Base-by-base conservation (phyloP, 495 filamentous ascomycete species). In the Podospora appendiculata region DNA sequence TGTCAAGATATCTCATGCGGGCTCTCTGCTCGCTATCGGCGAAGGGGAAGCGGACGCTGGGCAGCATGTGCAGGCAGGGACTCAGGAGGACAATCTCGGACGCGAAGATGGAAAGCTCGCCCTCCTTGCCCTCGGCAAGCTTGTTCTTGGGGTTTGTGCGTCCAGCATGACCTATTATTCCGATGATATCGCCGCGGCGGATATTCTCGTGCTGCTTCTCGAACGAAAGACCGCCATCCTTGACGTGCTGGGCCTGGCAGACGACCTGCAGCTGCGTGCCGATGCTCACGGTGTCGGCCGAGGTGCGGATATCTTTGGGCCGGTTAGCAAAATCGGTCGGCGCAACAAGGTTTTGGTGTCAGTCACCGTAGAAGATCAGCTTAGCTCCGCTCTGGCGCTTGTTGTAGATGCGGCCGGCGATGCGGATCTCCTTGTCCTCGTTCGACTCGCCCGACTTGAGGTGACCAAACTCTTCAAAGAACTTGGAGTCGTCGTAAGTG, bases 21-120 rank as follows among this genome's bases (percentile, higher is more conserved):
- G 87, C 88, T 52, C 90, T 79, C 65, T 90, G 87, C 73, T 99
- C 93, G 70, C 88, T 85, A 62, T 97, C 90, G 74, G 92, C 89
- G 73, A 96, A 87, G 54, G 93, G 93, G 65, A 86, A 96, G 70
- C 94, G 84, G 60, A 94, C 89, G 50, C 85, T 84, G 32, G 93
- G 93, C 50, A 99, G 80, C 75, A 92, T 89, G 68, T 95, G 91
- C 61, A 99, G 70, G 72, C 92, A 97, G 9, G 93, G 93, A 12
- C 90, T 84, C 45, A 99, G 77, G 9, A 97, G 81, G 13, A 86
- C 71, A 51, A 97, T 76, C 69, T 95, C 84, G 36, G 76, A 84
- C 8, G 94, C 93, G 63, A 97, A 96, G 69, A 99, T 87, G 41
- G 89, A 95, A 32, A 97, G 79, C 70, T 97, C 90, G 54, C 93